These are phyloP conservation scores for Trichoderma koningiopsis DNA, from an alignment of 2,329 filamentous ascomycete species.

Conservation along the genomic window DNA sequence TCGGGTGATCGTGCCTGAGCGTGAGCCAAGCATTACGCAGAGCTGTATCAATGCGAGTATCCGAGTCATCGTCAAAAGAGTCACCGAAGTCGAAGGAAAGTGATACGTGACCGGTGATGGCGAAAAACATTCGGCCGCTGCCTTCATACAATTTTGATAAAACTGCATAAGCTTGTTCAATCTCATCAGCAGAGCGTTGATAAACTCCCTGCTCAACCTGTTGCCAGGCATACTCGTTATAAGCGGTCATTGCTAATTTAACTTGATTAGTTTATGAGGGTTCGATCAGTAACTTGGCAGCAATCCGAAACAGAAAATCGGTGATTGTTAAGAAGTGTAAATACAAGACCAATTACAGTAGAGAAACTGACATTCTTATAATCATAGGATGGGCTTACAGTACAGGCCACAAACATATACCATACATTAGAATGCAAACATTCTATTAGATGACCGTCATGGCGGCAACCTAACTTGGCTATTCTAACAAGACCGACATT, in stretches of 20 bases:
- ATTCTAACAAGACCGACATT: too few species aligned
- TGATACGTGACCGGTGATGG: constrained; percentile 1
- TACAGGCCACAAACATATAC: too few species aligned
- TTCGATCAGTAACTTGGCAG: too few species aligned
- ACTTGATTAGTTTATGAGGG: too few species aligned
- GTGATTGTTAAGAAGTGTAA: too few species aligned
- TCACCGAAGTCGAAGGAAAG: neutral
- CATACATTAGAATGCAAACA: too few species aligned
- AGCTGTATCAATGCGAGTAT: neutral
- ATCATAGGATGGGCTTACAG: too few species aligned
- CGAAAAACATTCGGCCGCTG: neutral
- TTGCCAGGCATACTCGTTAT: neutral
- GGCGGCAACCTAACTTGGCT: too few species aligned
- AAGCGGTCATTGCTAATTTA: neutral
- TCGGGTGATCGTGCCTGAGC: neutral
- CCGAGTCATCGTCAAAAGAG: neutral
- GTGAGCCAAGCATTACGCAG: neutral
- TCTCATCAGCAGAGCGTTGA: neutral
- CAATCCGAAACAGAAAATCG: too few species aligned
- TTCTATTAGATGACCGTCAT: too few species aligned
- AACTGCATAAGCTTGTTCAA: neutral
- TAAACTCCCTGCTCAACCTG: neutral
- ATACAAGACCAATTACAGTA: too few species aligned
- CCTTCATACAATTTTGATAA: neutral
- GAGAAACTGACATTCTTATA: too few species aligned